Evolutionary conservation across 139 green algal genomes (phyloP).

Genomic region (Volvox reticuliferus): DNA sequence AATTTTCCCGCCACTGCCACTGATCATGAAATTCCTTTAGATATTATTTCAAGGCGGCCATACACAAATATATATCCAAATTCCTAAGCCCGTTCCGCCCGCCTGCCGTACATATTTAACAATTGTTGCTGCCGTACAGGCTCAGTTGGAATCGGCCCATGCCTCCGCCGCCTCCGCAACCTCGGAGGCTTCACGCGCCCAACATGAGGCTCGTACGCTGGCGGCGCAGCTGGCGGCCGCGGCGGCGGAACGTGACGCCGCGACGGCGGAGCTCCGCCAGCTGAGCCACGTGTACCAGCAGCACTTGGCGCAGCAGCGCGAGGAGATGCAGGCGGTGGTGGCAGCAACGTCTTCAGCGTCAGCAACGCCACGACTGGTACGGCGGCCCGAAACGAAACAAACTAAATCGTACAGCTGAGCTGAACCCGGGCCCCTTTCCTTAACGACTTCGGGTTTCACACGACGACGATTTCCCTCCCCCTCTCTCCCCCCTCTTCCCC

Average conservation of each 20-base stretch:
- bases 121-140: not conserved
- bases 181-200: conserved; percentile 18
- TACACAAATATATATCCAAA: too few relatives aligned
- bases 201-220: not conserved
- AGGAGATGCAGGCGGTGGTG: conserved; percentile 28
- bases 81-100: too few relatives aligned
- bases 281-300: conserved; percentile 45
- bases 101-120: too few relatives aligned
- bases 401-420: too few relatives aligned
- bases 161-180: not conserved
- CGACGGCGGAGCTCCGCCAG: conserved; percentile 30
- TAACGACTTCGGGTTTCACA: too few relatives aligned
- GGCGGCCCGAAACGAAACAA: not conserved
- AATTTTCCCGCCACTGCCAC: too few relatives aligned
- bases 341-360: not conserved
- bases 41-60: too few relatives aligned
- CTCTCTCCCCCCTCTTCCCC: too few relatives aligned
- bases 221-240: conserved; percentile 26
- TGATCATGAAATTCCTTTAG: too few relatives aligned
- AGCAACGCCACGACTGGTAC: not conserved
- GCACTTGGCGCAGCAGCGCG: conserved; percentile 35
- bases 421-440: too few relatives aligned
- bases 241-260: conserved; percentile 36
- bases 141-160: conserved; percentile 24
- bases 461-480: too few relatives aligned